Conservation (phyloP, 139 green algal genomes). For the Astrephomene gubernaculifera region DNA sequence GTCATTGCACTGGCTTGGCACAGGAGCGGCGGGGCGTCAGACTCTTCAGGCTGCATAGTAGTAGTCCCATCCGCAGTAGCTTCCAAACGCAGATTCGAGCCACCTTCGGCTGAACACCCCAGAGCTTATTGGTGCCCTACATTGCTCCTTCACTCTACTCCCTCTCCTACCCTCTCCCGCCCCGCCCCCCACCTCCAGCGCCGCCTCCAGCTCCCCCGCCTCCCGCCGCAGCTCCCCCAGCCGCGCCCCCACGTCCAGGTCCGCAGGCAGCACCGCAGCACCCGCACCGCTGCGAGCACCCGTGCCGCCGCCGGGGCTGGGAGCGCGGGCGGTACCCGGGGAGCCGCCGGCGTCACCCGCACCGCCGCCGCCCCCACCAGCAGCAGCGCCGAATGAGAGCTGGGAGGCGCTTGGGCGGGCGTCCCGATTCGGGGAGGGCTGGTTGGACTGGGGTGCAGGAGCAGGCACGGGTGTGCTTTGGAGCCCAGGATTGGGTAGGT, state of each 20-base stretch:
- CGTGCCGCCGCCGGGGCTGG: not conserved
- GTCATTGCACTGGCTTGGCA: too few species aligned
- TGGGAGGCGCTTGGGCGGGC: not conserved
- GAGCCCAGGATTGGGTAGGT: not conserved
- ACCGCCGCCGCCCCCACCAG: not conserved
- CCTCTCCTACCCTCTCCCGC: not conserved
- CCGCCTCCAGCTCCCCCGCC: constrained; percentile 4
- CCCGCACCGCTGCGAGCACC: not conserved
- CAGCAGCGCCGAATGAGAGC: not conserved
- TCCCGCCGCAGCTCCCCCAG: not conserved
- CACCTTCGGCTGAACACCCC: too few species aligned
- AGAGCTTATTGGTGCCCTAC: too few species aligned
- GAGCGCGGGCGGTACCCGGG: not conserved
- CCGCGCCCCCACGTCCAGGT: not conserved
- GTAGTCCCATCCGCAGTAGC: too few species aligned
- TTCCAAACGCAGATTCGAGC: too few species aligned
- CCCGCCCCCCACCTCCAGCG: constrained; percentile 7
- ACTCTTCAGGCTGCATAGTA: too few species aligned
- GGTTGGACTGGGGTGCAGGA: not conserved
- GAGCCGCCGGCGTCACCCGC: not conserved
- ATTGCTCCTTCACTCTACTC: not conserved
- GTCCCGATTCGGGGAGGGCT: not conserved
- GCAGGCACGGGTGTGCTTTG: not conserved
- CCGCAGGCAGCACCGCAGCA: not conserved
- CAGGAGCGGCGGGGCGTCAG: too few species aligned